phyloP scores from a whole-genome alignment of 1,284 basidiomycete genomes.

The Ustilago esculenta region DNA sequence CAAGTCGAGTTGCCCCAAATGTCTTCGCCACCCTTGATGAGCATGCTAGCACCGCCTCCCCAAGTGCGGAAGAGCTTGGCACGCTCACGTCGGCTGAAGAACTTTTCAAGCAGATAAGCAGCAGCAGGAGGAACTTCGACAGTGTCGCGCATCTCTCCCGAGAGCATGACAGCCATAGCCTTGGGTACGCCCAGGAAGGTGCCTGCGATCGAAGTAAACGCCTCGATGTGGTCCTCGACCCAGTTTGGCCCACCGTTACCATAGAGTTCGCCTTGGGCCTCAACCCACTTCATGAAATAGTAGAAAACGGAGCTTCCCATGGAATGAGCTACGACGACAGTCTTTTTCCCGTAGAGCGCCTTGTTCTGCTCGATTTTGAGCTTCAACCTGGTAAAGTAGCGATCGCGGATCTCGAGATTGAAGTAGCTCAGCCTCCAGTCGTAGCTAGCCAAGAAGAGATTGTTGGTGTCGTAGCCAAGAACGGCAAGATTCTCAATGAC shows the following conservation, averaged over 20 bases:
- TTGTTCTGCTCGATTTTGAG: slow-evolving; percentile 83
- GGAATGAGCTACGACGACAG: slow-evolving; percentile 83
- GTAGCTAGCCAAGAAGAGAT: slow-evolving; percentile 63
- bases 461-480: slow-evolving; percentile 64
- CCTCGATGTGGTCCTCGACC: slow-evolving; percentile 79
- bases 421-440: slow-evolving; percentile 80
- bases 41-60: slow-evolving; percentile 83
- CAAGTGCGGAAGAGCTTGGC: slow-evolving; percentile 91
- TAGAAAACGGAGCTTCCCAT: slow-evolving; percentile 67
- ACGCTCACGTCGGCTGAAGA: slow-evolving; percentile 86
- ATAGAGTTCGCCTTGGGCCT: slow-evolving; percentile 76
- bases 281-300: slow-evolving; percentile 83
- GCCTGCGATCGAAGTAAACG: slow-evolving; percentile 77
- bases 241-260: slow-evolving; percentile 87
- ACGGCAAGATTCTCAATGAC: slow-evolving; percentile 83
- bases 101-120: slow-evolving; percentile 75
- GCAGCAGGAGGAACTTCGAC: slow-evolving; percentile 89
- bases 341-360: slow-evolving; percentile 78
- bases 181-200: slow-evolving; percentile 83
- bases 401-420: slow-evolving; percentile 87
- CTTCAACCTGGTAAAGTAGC: slow-evolving; percentile 90
- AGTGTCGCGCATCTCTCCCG: slow-evolving; percentile 88
- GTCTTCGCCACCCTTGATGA: slow-evolving; percentile 80
- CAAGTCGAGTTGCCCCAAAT: slow-evolving; percentile 81
- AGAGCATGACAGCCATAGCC: slow-evolving; percentile 93